Conservation (phyloP, 2,329 filamentous ascomycete species). For the Eutypella sp. region DNA sequence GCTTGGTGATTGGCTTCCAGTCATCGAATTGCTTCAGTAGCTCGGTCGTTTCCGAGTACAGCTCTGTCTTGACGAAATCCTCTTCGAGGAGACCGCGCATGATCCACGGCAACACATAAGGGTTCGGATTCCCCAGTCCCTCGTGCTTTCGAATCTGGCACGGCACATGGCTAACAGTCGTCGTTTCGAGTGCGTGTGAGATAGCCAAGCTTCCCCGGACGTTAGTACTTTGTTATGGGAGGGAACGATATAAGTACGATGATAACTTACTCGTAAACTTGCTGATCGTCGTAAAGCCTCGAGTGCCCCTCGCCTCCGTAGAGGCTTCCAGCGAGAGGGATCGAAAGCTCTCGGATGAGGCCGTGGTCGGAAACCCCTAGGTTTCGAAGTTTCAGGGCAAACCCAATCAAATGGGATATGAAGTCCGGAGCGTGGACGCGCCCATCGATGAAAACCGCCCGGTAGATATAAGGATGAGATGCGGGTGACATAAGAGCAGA, state of each 20-base stretch:
- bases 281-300: conserved; percentile 82
- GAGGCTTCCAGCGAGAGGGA: conserved; percentile 82
- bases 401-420: conserved; percentile 86
- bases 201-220: conserved; percentile 52
- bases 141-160: conserved; percentile 50
- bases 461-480: conserved; percentile 87
- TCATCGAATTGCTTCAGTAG: conserved; percentile 85
- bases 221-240: conserved; percentile 6
- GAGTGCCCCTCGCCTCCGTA: conserved; percentile 93
- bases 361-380: conserved; percentile 90
- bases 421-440: conserved; percentile 91
- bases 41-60: conserved; percentile 70
- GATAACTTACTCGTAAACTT: conserved; percentile 68
- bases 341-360: conserved; percentile 82
- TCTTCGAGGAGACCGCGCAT: conserved; percentile 93
- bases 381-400: conserved; percentile 89
- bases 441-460: conserved; percentile 93
- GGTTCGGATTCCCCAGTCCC: conserved; percentile 58
- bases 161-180: conserved; percentile 41
- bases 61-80: conserved; percentile 77
- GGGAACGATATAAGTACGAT: neutral
- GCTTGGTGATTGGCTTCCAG: conserved; percentile 88
- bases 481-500: conserved; percentile 84
- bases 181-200: conserved; percentile 69
- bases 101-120: conserved; percentile 90